These are phyloP conservation scores for Furcasterigmium furcatum DNA, from an alignment of 2,329 filamentous ascomycete species.

Conservation along the genomic window DNA sequence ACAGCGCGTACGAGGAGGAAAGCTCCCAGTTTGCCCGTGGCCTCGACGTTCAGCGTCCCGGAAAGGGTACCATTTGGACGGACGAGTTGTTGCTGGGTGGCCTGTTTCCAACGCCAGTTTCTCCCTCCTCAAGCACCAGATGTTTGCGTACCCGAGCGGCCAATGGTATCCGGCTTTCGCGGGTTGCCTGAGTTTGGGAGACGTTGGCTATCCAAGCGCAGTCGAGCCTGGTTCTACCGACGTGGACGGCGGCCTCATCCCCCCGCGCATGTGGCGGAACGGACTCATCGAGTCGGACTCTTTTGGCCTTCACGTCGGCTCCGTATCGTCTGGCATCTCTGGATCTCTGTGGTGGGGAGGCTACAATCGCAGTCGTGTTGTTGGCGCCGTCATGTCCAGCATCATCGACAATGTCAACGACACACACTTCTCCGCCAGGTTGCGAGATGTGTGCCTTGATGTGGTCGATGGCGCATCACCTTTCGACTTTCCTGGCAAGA, in stretches of 20 bases:
- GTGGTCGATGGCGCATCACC: too few relatives aligned
- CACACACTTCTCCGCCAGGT: too few relatives aligned
- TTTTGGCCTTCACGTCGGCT: conserved; percentile 38
- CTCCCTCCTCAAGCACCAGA: conserved; percentile 18
- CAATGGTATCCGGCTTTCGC: conserved; percentile 23
- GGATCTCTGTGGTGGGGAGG: too few relatives aligned
- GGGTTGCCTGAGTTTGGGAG: conserved; percentile 26
- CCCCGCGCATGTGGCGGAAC: conserved; percentile 19
- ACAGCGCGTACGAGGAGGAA: too few relatives aligned
- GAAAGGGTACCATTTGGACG: not conserved
- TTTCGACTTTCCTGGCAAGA: too few relatives aligned
- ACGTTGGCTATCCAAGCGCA: conserved; percentile 20
- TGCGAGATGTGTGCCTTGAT: too few relatives aligned
- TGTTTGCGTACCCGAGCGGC: conserved; percentile 22
- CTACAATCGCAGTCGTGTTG: too few relatives aligned
- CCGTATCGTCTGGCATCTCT: too few relatives aligned
- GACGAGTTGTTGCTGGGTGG: not conserved
- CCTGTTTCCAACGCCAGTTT: conserved; percentile 20
- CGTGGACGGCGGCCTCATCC: too few relatives aligned
- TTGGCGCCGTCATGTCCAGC: too few relatives aligned
- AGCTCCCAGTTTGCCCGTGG: conserved; percentile 23
- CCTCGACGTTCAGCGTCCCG: conserved; percentile 11
- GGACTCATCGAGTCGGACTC: conserved; percentile 30
- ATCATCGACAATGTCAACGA: too few relatives aligned
- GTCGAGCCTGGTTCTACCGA: conserved; percentile 24